Conservation (phyloP, 495 filamentous ascomycete species). For the Aspergillus sclerotiicarbonarius region DNA sequence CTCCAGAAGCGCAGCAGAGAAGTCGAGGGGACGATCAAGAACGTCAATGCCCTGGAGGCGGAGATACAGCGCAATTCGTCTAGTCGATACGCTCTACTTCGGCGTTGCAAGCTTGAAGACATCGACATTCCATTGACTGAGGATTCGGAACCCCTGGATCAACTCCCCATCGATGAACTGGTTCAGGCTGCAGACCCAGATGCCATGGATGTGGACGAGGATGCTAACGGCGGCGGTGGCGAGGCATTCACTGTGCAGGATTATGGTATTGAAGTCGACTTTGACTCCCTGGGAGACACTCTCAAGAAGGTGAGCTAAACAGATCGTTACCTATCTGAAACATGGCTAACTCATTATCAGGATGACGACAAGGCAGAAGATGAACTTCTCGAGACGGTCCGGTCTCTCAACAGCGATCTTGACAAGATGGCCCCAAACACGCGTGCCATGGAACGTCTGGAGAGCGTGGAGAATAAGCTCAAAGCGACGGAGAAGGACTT, state of each 20-base stretch:
- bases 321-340: background rate
- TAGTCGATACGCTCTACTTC: conserved; percentile 75
- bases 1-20: conserved; percentile 79
- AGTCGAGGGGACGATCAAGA: conserved; percentile 75
- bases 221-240: conserved; percentile 38
- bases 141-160: conserved; percentile 72
- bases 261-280: conserved; percentile 91
- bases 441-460: conserved; percentile 89
- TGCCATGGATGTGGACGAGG: conserved; percentile 86
- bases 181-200: conserved; percentile 65
- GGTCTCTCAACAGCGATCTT: conserved; percentile 68
- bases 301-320: conserved; percentile 66
- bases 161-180: conserved; percentile 83
- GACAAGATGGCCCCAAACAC: conserved; percentile 95
- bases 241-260: conserved; percentile 60
- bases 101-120: conserved; percentile 90
- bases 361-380: conserved; percentile 72
- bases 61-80: conserved; percentile 81
- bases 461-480: conserved; percentile 78
- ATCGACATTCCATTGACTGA: conserved; percentile 78
- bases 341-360: conserved; percentile 47
- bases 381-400: conserved; percentile 75
- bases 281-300: conserved; percentile 80
- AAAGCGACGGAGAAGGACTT: conserved; percentile 85
- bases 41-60: conserved; percentile 73